phyloP scores from a whole-genome alignment of 1,139 yeast genomes.

The Candida glucosophila region DNA sequence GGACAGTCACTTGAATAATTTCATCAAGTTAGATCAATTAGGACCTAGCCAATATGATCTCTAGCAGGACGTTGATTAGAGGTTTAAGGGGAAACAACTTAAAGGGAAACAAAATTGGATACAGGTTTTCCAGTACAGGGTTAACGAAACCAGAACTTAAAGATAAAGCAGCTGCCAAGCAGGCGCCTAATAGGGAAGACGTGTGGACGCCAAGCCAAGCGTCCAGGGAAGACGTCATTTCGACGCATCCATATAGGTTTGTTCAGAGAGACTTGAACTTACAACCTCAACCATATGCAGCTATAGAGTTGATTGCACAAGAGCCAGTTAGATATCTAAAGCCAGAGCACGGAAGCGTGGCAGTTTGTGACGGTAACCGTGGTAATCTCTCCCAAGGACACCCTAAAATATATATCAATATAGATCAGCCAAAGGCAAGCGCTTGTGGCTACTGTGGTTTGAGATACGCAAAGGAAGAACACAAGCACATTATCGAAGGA shows the following conservation, averaged over 20 bases:
- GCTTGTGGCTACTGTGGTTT: constrained; percentile 78
- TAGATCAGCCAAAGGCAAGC: constrained; percentile 65
- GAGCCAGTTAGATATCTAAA: constrained; percentile 61
- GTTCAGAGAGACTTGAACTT: constrained; percentile 57
- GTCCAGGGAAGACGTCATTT: constrained; percentile 49
- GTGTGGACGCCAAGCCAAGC: constrained; percentile 71
- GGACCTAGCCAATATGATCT: no score
- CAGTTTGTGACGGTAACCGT: constrained; percentile 80
- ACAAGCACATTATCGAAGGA: constrained; percentile 27
- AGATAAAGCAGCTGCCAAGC: constrained; percentile 32
- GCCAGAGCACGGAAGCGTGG: constrained; percentile 42
- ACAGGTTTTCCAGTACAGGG: constrained; percentile 19
- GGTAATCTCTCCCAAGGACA: constrained; percentile 70
- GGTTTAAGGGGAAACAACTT: no score
- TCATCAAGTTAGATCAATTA: no score
- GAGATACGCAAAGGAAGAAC: constrained; percentile 50
- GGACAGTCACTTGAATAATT: no score
- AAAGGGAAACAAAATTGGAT: constrained; percentile 12
- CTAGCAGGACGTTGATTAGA: no score
- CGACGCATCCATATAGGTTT: constrained; percentile 53
- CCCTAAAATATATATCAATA: constrained; percentile 74
- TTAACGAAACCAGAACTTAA: constrained; percentile 30
- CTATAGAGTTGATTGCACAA: constrained; percentile 72
- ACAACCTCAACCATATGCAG: constrained; percentile 80
- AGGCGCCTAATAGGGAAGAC: constrained; percentile 67